Conservation (phyloP, 495 filamentous ascomycete genomes). For the Penicillium subrubescens region DNA sequence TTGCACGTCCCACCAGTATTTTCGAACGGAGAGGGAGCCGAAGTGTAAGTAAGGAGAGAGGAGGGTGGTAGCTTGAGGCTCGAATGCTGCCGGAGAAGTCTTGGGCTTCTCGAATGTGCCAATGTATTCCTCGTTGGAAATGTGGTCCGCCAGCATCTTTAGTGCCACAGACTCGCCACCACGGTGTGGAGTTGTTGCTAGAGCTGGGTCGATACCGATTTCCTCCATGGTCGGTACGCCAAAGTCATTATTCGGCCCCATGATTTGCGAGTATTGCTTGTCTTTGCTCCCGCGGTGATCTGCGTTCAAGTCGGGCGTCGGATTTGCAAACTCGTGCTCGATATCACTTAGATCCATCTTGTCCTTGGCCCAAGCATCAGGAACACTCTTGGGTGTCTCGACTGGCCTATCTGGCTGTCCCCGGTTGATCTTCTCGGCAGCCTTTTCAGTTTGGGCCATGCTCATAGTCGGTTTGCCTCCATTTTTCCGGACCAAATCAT, state of each 20-base stretch:
- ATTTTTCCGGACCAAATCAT: slow-evolving; percentile 63
- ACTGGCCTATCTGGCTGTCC: slow-evolving; percentile 59
- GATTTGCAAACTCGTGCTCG: slow-evolving; percentile 47
- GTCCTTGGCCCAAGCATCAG: slow-evolving; percentile 56
- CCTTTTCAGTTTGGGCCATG: slow-evolving; percentile 61
- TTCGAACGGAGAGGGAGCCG: slow-evolving; percentile 59
- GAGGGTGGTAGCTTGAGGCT: slow-evolving; percentile 67
- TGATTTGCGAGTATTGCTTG: slow-evolving; percentile 54
- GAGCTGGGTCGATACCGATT: slow-evolving; percentile 54
- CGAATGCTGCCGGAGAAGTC: slow-evolving; percentile 68
- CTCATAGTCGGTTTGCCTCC: slow-evolving; percentile 69
- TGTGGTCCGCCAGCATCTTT: slow-evolving; percentile 47
- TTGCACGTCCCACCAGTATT: slow-evolving; percentile 69
- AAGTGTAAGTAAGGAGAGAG: slow-evolving; percentile 75
- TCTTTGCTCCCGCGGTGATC: slow-evolving; percentile 47
- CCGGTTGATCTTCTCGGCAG: slow-evolving; percentile 41
- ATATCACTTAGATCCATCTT: slow-evolving; percentile 50
- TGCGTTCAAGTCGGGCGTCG: slow-evolving; percentile 56
- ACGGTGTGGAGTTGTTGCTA: slow-evolving; percentile 58
- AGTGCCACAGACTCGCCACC: slow-evolving; percentile 66
- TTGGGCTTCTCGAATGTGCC: slow-evolving; percentile 70
- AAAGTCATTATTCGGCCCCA: slow-evolving; percentile 64
- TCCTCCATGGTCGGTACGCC: slow-evolving; percentile 62
- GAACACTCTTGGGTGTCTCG: slow-evolving; percentile 53
- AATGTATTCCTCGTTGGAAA: slow-evolving; percentile 61